Evolutionary conservation across 352 stramenopile species (phyloP), one percentile per base, ranked within the genome.

Genomic region (Phytophthora tentaculata): DNA sequence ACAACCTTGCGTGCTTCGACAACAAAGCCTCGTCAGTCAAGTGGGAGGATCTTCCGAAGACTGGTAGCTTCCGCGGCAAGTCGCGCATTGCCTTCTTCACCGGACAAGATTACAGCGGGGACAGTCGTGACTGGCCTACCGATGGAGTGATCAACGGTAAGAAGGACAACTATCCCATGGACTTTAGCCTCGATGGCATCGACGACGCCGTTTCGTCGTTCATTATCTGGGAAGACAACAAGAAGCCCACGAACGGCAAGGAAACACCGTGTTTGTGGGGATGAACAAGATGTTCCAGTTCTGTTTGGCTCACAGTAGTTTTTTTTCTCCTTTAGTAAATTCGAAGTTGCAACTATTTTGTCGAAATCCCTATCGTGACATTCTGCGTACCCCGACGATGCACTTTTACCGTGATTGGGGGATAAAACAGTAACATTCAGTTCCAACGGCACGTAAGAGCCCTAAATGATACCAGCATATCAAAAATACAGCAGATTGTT

Each of bases 51-150:
- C 17, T 77, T 4, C 60, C 59, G 5, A 50, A 49, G 24, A 16
- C 6, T 1, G 61, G 53, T 1, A 44, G 22, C 5, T 67, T 64
- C 32, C 49, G 58, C n/a, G 66, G 57, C 20, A 64, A 67, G 41
- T 59, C 62, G 5, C 61, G 57, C n/a, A 73, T 79, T 24, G 66
- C 56, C 10, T 75, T 78, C 53, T 78, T 64, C 24, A 69, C 52
- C 1, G 60, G 43, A 26, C 23, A 8, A 13, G 52, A 67, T 28
- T 78, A 61, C 53, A 69, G 39, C 0, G 56, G 56, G 2, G 23
- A 39, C 2, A 48, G 22, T n/a, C 51, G 37, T 19, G 41, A 66
- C 28, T 77, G 70, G 66, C 35, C 56, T 1, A 61, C 54, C 2
- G 54, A 71, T 45, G 59, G 39, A 22, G 45, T 65, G 13, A 56